Evolutionary conservation across 495 filamentous ascomycete genomes (phyloP).

Genomic region (Podospora pseudopauciseta): DNA sequence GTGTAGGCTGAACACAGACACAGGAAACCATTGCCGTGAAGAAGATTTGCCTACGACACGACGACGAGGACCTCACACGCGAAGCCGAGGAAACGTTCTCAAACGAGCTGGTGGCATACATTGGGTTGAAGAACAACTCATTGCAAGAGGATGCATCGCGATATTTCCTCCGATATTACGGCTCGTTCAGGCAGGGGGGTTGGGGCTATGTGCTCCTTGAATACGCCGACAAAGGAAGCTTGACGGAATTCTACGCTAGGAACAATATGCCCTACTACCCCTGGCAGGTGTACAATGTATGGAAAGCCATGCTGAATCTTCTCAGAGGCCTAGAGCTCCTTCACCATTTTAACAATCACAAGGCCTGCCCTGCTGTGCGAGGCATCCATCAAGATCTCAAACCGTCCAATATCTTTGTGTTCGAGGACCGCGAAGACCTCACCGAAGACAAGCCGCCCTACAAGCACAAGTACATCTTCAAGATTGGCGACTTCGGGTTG

Average conservation of each 20-base stretch:
- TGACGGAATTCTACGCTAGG: neutral
- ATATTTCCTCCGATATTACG: neutral
- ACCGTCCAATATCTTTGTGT: neutral
- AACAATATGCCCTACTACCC: neutral
- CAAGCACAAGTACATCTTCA: neutral
- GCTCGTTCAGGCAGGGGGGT: neutral
- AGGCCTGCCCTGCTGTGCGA: neutral
- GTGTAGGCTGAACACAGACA: neutral
- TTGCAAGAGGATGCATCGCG: too few species aligned
- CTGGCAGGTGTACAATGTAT: neutral
- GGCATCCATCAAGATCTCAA: conserved; percentile 6
- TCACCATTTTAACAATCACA: neutral
- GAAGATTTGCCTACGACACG: neutral
- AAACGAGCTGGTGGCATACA: neutral
- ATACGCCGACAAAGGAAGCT: neutral
- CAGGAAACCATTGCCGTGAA: conserved; percentile 2
- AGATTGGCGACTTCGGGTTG: conserved; percentile 1
- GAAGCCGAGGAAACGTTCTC: neutral
- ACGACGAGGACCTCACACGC: neutral
- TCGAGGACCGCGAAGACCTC: neutral
- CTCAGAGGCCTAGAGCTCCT: neutral
- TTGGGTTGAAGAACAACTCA: too few species aligned
- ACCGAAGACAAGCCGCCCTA: too few species aligned
- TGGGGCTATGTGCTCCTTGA: neutral
- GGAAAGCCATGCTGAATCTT: neutral